Evolutionary conservation across 768 basidiomycete genomes (phyloP).

Genomic region (Baorangia bicolor): DNA sequence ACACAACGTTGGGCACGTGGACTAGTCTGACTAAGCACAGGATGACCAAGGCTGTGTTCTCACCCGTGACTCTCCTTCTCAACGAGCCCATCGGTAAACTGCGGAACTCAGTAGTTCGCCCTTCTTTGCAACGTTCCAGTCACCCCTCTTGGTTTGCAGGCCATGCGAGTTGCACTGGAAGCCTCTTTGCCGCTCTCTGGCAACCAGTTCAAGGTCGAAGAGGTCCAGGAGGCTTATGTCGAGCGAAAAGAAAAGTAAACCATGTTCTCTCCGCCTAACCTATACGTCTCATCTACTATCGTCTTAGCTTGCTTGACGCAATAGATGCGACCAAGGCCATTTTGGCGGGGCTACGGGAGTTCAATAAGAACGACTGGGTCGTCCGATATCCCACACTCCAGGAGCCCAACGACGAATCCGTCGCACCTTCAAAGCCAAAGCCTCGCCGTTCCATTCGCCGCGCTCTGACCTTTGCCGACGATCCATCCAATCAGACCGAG

Average conservation of each 20-base stretch:
- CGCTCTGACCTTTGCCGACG: slow-evolving; percentile 83
- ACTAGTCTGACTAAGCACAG: slow-evolving; percentile 23
- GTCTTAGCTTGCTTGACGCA: slow-evolving; percentile 56
- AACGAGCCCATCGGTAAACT: slow-evolving; percentile 2
- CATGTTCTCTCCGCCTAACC: neutral
- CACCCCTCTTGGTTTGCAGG: slow-evolving; percentile 2
- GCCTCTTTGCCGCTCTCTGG: slow-evolving; percentile 10
- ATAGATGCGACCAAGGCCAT: slow-evolving; percentile 71
- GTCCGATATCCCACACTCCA: slow-evolving; percentile 82
- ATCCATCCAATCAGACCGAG: slow-evolving; percentile 64
- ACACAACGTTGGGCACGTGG: no score
- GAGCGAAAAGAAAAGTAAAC: slow-evolving; percentile 73
- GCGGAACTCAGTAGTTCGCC: neutral
- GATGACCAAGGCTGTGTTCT: slow-evolving; percentile 10
- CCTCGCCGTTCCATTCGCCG: slow-evolving; percentile 51
- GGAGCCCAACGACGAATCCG: slow-evolving; percentile 34
- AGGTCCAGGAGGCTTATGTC: slow-evolving; percentile 74
- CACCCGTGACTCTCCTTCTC: neutral
- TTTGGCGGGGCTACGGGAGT: slow-evolving; percentile 66
- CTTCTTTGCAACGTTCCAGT: neutral
- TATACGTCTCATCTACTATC: neutral
- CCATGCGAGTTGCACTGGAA: slow-evolving; percentile 19
- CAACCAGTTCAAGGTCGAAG: slow-evolving; percentile 54
- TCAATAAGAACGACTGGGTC: slow-evolving; percentile 87
- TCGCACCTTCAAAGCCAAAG: slow-evolving; percentile 28